These are phyloP conservation scores for Rosa persica DNA, from an alignment of 306 rosid genomes.

Conservation along the genomic window DNA sequence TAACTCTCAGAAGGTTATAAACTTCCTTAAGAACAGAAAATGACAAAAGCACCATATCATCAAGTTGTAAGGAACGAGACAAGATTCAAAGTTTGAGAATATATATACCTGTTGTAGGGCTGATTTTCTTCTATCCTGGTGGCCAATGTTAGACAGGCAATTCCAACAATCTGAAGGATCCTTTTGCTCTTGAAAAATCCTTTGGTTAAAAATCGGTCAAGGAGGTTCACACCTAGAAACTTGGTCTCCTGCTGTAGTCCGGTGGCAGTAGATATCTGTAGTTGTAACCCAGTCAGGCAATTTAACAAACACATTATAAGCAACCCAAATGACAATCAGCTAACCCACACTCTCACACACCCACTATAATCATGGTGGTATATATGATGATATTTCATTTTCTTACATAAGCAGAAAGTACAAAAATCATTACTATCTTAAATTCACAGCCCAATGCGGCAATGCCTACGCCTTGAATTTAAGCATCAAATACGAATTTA, in stretches of 20 bases:
- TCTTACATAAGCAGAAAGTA: not conserved
- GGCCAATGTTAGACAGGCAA: constrained; percentile 84
- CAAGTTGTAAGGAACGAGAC: not conserved
- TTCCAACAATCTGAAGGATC: constrained; percentile 70
- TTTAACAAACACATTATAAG: not conserved
- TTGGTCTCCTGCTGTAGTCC: constrained; percentile 79
- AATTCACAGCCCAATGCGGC: not conserved
- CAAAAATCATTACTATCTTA: not conserved
- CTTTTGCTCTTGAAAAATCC: constrained; percentile 66
- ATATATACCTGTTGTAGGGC: constrained; percentile 58
- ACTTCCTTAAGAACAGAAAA: not conserved
- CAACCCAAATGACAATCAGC: not conserved
- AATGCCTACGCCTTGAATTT: not conserved
- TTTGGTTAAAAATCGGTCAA: constrained; percentile 77
- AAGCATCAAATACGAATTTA: not conserved
- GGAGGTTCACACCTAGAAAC: constrained; percentile 76
- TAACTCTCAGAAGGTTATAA: not conserved
- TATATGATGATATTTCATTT: not conserved
- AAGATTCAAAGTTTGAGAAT: not conserved
- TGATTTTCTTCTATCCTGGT: constrained; percentile 93
- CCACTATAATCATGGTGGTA: not conserved
- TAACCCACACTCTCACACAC: not conserved
- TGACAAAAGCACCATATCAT: not conserved
- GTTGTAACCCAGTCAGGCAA: constrained; percentile 21
- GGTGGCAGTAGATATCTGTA: constrained; percentile 49